Conservation (phyloP, 306 rosid genomes). For the Cercis canadensis region DNA sequence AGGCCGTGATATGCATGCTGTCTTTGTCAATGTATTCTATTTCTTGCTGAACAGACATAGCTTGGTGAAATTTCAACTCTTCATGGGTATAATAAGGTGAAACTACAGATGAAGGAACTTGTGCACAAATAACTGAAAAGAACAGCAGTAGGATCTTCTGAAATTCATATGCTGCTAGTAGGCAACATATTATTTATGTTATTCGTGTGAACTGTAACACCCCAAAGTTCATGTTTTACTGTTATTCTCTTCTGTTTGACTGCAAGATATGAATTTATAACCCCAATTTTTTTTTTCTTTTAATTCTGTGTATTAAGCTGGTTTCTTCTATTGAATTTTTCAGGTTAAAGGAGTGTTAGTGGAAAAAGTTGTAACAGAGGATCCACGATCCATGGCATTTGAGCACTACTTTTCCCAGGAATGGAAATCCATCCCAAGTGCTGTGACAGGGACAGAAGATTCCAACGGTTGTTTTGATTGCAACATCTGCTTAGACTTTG, state of each 20-base stretch:
- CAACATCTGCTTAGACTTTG: constrained; percentile 89
- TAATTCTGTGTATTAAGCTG: constrained; percentile 27
- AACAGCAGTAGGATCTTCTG: too few relatives aligned
- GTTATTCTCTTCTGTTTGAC: constrained; percentile 2
- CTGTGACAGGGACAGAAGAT: constrained; percentile 54
- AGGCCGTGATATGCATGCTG: not conserved
- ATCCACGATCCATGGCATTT: constrained; percentile 61
- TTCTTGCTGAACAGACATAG: not conserved
- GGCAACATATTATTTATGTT: too few relatives aligned
- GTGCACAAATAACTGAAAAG: not conserved
- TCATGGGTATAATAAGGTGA: not conserved
- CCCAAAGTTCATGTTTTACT: too few relatives aligned
- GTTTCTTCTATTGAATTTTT: constrained; percentile 37
- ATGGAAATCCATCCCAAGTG: constrained; percentile 54
- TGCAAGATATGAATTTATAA: not conserved
- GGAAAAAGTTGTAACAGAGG: constrained; percentile 26
- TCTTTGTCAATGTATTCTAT: not conserved
- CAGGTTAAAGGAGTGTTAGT: constrained; percentile 40
- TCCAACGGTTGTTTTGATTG: constrained; percentile 72
- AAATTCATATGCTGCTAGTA: too few relatives aligned
- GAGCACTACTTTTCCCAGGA: constrained; percentile 57
- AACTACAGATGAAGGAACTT: not conserved
- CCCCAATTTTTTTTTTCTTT: too few relatives aligned
- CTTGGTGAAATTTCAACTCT: constrained; percentile 21
- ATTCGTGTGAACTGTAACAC: too few relatives aligned